A percentile compares a stretch with the other conserved stretches of the same genome.
Evolutionary conservation across 306 rosid species (phyloP).

Genomic region (Lablab purpureus): DNA sequence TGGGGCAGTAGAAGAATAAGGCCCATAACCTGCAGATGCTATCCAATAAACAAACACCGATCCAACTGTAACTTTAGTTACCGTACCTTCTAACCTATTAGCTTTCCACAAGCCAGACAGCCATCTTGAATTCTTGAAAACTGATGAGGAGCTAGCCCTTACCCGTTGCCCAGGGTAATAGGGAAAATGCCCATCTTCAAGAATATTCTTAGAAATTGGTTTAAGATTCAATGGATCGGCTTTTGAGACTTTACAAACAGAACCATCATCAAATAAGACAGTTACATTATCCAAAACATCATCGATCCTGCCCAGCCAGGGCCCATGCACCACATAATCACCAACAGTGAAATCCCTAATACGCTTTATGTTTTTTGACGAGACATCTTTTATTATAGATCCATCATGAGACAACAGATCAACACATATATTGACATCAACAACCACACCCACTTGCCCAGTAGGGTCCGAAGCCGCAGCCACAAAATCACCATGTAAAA

Average conservation of each 20-base stretch:
- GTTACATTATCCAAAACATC: slow-evolving; percentile 97
- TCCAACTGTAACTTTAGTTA: slow-evolving; percentile 90
- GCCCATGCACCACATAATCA: slow-evolving; percentile 94
- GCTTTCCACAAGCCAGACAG: slow-evolving; percentile 98
- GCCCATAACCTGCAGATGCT: slow-evolving; percentile 98
- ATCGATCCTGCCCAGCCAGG: slow-evolving; percentile 95
- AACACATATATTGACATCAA: slow-evolving; percentile 84
- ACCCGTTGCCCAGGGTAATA: slow-evolving; percentile 99
- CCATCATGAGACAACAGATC: slow-evolving; percentile 80
- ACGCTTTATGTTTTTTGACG: slow-evolving; percentile 79
- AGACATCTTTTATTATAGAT: slow-evolving; percentile 69
- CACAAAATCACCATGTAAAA: slow-evolving; percentile 94
- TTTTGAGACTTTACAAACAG: slow-evolving; percentile 86
- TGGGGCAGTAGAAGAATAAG: slow-evolving; percentile 90
- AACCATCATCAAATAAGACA: slow-evolving; percentile 94
- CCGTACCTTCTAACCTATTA: slow-evolving; percentile 91
- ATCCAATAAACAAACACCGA: slow-evolving; percentile 96
- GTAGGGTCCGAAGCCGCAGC: slow-evolving; percentile 87
- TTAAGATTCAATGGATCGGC: slow-evolving; percentile 92
- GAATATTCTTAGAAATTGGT: slow-evolving; percentile 83
- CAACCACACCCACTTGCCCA: slow-evolving; percentile 97
- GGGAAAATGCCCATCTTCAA: slow-evolving; percentile 94
- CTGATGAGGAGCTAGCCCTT: slow-evolving; percentile 89
- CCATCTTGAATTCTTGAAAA: slow-evolving; percentile 96
- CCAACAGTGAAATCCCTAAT: slow-evolving; percentile 94